A percentile compares a stretch with the other conserved stretches of the same genome.
Conservation (phyloP, 805 yeast genomes). For the Candida boleticola region DNA sequence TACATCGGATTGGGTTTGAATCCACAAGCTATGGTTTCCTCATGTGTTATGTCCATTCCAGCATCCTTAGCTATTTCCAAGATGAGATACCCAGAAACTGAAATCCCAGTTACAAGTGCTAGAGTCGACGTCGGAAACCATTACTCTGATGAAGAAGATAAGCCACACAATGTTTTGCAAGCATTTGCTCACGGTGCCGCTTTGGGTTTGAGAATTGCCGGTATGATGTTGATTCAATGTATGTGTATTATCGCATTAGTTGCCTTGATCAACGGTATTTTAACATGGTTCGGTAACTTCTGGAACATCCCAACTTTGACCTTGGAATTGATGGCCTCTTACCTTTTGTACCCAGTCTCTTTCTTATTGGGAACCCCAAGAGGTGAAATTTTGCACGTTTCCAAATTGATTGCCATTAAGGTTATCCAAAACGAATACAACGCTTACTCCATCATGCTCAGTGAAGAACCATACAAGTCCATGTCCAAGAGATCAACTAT, state of each 20-base stretch:
- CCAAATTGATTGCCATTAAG: slow-evolving; percentile 54
- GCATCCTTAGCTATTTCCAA: slow-evolving; percentile 61
- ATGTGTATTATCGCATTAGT: slow-evolving; percentile 62
- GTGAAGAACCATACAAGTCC: slow-evolving; percentile 42
- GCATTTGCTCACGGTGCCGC: slow-evolving; percentile 59
- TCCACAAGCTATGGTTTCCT: slow-evolving; percentile 60
- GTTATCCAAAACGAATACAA: slow-evolving; percentile 63
- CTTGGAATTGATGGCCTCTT: slow-evolving; percentile 54
- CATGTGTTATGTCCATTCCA: slow-evolving; percentile 70
- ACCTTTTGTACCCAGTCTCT: slow-evolving; percentile 58
- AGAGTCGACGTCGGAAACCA: slow-evolving; percentile 43
- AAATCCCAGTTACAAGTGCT: slow-evolving; percentile 51
- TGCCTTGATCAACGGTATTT: slow-evolving; percentile 52
- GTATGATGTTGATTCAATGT: slow-evolving; percentile 55
- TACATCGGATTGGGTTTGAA: slow-evolving; percentile 63
- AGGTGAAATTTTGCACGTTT: slow-evolving; percentile 48
- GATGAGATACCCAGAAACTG: slow-evolving; percentile 58
- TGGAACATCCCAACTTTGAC: slow-evolving; percentile 57
- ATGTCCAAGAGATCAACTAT: slow-evolving; percentile 51
- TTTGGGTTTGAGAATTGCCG: slow-evolving; percentile 56
- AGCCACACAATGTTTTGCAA: slow-evolving; percentile 51
- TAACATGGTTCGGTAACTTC: slow-evolving; percentile 60
- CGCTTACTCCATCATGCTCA: slow-evolving; percentile 44
- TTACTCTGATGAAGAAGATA: slow-evolving; percentile 24
- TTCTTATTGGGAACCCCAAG: slow-evolving; percentile 57